phyloP scores from a whole-genome alignment of 2,329 filamentous ascomycete species.

The Paecilomyces fulvus region DNA sequence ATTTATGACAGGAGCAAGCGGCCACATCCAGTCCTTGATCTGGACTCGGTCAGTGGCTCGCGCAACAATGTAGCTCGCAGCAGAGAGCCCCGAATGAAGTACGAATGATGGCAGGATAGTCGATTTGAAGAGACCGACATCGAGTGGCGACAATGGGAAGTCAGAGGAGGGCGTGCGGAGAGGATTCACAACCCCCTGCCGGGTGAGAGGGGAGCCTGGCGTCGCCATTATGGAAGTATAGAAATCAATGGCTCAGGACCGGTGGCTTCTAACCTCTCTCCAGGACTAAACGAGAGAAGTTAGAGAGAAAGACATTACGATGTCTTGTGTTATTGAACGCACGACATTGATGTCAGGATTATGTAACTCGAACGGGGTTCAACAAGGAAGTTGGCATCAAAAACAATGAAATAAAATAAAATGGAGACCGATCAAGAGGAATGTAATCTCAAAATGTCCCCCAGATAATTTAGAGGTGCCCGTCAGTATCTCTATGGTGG shows the following conservation, averaged over 20 bases:
- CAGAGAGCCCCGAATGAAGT: conserved; percentile 45
- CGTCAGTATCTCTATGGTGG: neutral
- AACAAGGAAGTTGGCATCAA: neutral
- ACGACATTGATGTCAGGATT: conserved; percentile 14
- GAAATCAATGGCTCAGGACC: neutral
- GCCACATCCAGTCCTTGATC: conserved; percentile 55
- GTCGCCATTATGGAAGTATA: neutral
- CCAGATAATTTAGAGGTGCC: neutral
- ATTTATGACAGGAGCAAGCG: conserved; percentile 46
- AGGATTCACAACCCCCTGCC: neutral
- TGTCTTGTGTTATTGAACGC: neutral
- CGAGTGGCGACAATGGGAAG: conserved; percentile 2
- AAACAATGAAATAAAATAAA: neutral
- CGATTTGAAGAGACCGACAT: conserved; percentile 45
- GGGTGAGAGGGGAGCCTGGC: conserved; percentile 3
- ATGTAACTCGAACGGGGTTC: conserved; percentile 7
- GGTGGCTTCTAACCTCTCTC: neutral
- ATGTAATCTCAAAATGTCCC: too few relatives aligned
- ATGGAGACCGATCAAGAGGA: neutral
- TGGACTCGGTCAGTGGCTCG: conserved; percentile 48
- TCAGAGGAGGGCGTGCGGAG: neutral
- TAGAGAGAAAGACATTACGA: neutral
- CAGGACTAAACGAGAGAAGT: neutral
- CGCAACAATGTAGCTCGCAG: conserved; percentile 45
- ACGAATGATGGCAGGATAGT: conserved; percentile 48